Conservation (phyloP, 257 asterid genomes). For the Gardenia jasminoides region DNA sequence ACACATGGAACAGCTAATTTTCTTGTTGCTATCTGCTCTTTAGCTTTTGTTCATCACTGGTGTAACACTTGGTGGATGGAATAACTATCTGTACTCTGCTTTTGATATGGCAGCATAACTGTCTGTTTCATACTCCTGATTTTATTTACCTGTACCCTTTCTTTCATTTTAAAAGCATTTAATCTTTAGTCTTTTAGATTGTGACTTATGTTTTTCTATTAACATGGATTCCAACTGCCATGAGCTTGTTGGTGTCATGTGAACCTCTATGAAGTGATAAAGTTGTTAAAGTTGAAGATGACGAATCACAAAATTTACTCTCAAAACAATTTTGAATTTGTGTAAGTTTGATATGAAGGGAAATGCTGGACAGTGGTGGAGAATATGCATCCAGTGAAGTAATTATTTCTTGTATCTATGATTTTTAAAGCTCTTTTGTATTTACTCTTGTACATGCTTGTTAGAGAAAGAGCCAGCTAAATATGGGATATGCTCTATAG, state of each 20-base stretch:
- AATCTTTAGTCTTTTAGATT: not conserved
- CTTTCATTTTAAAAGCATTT: not conserved
- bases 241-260: not conserved
- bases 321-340: not conserved
- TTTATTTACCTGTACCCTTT: not conserved
- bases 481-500: not conserved
- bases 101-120: not conserved
- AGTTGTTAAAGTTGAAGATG: not conserved
- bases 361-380: not conserved
- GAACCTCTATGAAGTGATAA: not conserved
- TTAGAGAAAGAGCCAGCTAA: not conserved
- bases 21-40: not conserved
- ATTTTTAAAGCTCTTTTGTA: not conserved
- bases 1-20: not conserved
- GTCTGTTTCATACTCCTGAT: not conserved
- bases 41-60: too few relatives aligned
- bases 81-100: not conserved
- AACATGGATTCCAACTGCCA: not conserved
- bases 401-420: not conserved
- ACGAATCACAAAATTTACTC: not conserved
- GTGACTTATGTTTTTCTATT: not conserved
- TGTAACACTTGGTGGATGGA: not conserved
- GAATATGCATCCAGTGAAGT: too few relatives aligned
- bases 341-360: not conserved
- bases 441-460: not conserved